Evolutionary conservation across 129 eudicot genomes (phyloP).

Genomic region (Flaveria linearis): DNA sequence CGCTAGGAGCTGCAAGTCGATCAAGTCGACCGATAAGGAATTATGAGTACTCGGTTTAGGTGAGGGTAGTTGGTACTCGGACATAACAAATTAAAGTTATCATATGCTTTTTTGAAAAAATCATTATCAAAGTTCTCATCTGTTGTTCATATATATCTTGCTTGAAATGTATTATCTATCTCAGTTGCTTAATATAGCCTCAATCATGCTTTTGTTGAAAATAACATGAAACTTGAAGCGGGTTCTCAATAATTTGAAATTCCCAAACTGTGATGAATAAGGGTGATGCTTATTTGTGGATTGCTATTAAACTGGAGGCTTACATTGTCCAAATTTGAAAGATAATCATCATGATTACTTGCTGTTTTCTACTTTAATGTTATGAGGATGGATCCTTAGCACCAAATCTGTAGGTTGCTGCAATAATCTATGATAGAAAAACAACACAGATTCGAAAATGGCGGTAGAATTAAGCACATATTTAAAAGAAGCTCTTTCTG

Average conservation of each 20-base stretch:
- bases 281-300: slow-evolving; percentile 4
- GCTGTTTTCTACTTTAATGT: slow-evolving; percentile 18
- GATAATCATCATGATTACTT: neutral
- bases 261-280: neutral
- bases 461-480: slow-evolving; percentile 28
- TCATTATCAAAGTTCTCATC: neutral
- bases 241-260: slow-evolving; percentile 13
- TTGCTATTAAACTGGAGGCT: neutral
- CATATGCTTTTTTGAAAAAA: slow-evolving; percentile 11
- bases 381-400: slow-evolving; percentile 23
- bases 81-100: neutral
- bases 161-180: neutral
- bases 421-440: slow-evolving; percentile 41
- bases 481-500: slow-evolving; percentile 62
- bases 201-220: neutral
- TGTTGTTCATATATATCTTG: no score
- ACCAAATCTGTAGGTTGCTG: slow-evolving; percentile 10
- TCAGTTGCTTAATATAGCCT: neutral
- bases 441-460: no score
- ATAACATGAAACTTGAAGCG: neutral
- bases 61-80: no score
- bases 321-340: neutral
- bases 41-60: no score
- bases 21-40: no score
- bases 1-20: no score